phyloP scores from a whole-genome alignment of 2,329 filamentous ascomycete genomes.

The Aspergillus costaricaensis region DNA sequence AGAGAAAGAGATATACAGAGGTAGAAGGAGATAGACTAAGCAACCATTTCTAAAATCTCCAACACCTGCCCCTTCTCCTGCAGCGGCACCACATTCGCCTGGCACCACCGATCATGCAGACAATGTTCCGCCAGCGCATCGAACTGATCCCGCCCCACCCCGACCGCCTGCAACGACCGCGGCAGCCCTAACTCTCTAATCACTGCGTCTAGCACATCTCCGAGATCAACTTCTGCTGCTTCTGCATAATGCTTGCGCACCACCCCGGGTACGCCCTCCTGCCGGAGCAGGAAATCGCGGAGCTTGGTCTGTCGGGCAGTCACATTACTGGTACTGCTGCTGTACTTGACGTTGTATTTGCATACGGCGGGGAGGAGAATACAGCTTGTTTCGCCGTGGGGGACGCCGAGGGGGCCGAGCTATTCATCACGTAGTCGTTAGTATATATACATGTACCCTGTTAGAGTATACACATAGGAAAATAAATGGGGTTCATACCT shows the following conservation, averaged over 20 bases:
- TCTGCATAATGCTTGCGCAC: constrained; percentile 34
- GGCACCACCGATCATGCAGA: constrained; percentile 53
- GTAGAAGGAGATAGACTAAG: constrained; percentile 10
- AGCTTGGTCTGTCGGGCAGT: constrained; percentile 43
- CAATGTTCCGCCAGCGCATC: constrained; percentile 52
- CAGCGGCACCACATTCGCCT: constrained; percentile 55
- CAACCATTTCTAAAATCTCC: constrained; percentile 53
- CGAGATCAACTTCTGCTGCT: constrained; percentile 43
- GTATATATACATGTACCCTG: too few relatives aligned
- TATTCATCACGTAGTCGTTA: constrained; percentile 15
- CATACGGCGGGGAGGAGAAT: constrained; percentile 58
- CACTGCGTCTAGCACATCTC: constrained; percentile 55
- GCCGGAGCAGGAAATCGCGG: constrained; percentile 43
- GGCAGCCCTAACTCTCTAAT: constrained; percentile 58
- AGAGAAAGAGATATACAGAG: too few relatives aligned
- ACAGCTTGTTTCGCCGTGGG: constrained; percentile 63
- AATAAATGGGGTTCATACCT: constrained; percentile 31
- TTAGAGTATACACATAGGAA: too few relatives aligned
- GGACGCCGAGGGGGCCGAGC: constrained; percentile 58
- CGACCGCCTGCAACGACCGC: constrained; percentile 54
- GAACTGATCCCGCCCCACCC: constrained; percentile 52
- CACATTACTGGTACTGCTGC: constrained; percentile 25
- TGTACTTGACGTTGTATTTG: constrained; percentile 54
- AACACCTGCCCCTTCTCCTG: constrained; percentile 51
- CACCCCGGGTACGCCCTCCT: constrained; percentile 39